Base-by-base conservation (phyloP, 495 filamentous ascomycete species). In the Neurospora terricola region DNA sequence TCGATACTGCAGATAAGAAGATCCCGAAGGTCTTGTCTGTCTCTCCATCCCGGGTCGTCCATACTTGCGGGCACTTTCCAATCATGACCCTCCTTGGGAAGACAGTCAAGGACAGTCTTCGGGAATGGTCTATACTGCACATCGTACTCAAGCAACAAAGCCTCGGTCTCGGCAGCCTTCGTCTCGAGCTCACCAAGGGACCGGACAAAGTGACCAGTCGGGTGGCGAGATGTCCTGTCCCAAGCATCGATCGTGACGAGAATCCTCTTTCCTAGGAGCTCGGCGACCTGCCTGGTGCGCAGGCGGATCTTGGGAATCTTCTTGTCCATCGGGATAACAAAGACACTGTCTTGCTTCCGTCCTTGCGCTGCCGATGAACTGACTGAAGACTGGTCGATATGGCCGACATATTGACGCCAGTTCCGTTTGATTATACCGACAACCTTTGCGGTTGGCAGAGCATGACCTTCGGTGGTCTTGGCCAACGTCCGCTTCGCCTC, bases 71-170 rank as follows among this genome's bases (percentile, higher is more conserved):
- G 96, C 7, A 98, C 95, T 78, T 83, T 93, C 96, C 96, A 99
- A 77, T 93, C 91, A 76, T 98, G 96, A 21, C 96, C 96, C 81
- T 98, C 94, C 43, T 86, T 82, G 5, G 96, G 96, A 70, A 99
- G 85, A 79, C 96, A 99, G 81, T 98, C 94, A 62, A 98, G 80
- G 30, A 99, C 95, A 2, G 92, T 90, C 80, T 96, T 97, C 10
- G 96, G 95, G 82, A 99, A 99, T 5, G 96, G 96, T 70, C 95
- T 90, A 82, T 99, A 99, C 78, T 99, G 96, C 36, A 99, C 95
- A 79, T 98, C 96, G 78, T 94, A 97, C 79, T 99, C 96, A 4
- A 99, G 86, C 1, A 99, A 85, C 59, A 99, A 82, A 38, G 96
- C 96, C 79, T 99, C 96, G 0, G 96, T 99, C 81, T 98, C 96